A percentile compares a stretch with the other conserved stretches of the same genome.
These are phyloP conservation scores for Salix dunnii DNA, from an alignment of 345 rosid genomes.

Conservation along the genomic window DNA sequence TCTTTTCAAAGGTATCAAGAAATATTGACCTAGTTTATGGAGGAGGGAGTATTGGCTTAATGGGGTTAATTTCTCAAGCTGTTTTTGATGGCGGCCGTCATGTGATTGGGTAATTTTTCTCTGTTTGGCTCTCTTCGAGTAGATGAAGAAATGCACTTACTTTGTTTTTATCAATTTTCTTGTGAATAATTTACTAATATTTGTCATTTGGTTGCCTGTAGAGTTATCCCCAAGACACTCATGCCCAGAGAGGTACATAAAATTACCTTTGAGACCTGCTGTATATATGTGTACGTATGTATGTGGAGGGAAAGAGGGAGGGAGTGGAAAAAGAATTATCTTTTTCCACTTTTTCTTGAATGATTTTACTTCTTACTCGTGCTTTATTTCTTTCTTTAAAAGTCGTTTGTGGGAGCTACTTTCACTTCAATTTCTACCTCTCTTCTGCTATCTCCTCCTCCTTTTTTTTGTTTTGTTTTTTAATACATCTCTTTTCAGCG, in stretches of 20 bases:
- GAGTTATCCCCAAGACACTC: conserved; percentile 35
- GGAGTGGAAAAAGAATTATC: not conserved
- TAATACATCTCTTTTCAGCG: conserved; percentile 28
- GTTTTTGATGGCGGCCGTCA: conserved; percentile 84
- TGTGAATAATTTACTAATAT: conserved; percentile 9
- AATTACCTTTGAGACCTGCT: not conserved
- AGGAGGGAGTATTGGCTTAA: conserved; percentile 89
- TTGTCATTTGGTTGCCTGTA: conserved; percentile 31
- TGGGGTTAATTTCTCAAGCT: conserved; percentile 88
- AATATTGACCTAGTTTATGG: conserved; percentile 91
- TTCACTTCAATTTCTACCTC: conserved; percentile 51
- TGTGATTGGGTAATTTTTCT: conserved; percentile 59
- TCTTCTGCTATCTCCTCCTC: conserved; percentile 45
- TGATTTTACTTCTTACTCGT: not conserved
- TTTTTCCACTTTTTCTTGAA: not conserved
- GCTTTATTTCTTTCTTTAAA: not conserved
- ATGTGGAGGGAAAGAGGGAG: not conserved
- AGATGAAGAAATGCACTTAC: not conserved
- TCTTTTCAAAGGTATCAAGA: conserved; percentile 55
- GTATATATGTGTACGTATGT: not conserved
- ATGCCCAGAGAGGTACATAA: conserved; percentile 36
- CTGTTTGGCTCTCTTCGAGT: not conserved
- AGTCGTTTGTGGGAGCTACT: conserved; percentile 32
- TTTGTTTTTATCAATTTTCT: conserved; percentile 5
- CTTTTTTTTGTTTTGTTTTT: not conserved